Base-by-base conservation (phyloP, 805 yeast species). In the Saccharomycopsis guyanensis region DNA sequence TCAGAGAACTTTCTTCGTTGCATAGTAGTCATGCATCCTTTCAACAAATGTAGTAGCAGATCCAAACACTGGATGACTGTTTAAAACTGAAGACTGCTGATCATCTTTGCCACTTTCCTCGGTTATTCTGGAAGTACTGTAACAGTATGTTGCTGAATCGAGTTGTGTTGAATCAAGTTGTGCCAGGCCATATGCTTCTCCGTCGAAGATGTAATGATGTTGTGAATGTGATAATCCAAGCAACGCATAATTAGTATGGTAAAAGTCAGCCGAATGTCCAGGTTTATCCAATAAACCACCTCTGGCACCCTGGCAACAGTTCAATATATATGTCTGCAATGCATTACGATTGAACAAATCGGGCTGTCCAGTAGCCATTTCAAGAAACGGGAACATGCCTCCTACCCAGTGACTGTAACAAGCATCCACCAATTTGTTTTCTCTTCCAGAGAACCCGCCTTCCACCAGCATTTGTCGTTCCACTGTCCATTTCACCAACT, bases 331-430 rank as follows among this genome's bases (percentile, higher is more conserved):
- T 42, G 75, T 71, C 45, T 70, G 74, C 38, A 91, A 64, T 1
- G 75, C 78, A 7, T 71, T 66, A 50, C 88, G 72, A 49, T 79
- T 70, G 50, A 82, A 58, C 48, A 72, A 53, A 8, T 40, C 38
- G n/a, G n/a, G n/a, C 6, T 27, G 35, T 13, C 59, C 66, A 1
- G 68, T 31, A 0, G 81, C 65, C 0, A 73, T 66, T 49, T 85
- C 93, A 3, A 87, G 49, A 31, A 86, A 62, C 0, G 86, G 78
- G 52, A 73, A 68, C 33, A 81, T 60, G 0, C 87, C 94, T 1
- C 97, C 97, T 1, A 88, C 82, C 98, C 98, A 93, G 62, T 83
- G 91, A 58, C 91, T 78, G 61, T 93, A 93, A 62, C 98, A 93
- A 0, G 95, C 96, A 60, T 93, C 98, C 1, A 93, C 97, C 27